Percentiles rank a stretch among this genome's conserved stretches.
These are phyloP conservation scores for Neonectria neomacrospora DNA, from an alignment of 2,329 filamentous ascomycete species.

Conservation along the genomic window DNA sequence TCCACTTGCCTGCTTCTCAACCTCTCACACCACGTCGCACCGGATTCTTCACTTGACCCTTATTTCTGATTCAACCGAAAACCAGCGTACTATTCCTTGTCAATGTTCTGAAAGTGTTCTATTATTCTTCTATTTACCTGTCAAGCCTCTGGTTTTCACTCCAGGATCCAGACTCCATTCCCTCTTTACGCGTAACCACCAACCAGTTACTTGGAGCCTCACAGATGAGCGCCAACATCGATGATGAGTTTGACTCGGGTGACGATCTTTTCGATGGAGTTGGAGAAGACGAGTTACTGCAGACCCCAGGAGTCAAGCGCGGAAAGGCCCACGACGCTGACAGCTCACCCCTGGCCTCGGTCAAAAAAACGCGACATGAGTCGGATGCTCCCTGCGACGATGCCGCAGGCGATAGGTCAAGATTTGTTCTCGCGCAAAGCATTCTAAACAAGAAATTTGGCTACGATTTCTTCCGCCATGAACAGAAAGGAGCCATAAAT, in stretches of 20 bases:
- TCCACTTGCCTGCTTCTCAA: background rate
- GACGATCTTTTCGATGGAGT: constrained; percentile 43
- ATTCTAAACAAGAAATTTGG: constrained; percentile 55
- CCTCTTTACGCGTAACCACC: background rate
- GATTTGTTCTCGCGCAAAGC: constrained; percentile 34
- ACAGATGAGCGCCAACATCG: constrained; percentile 22
- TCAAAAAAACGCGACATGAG: constrained; percentile 31
- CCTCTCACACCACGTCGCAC: background rate
- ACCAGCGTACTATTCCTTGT: background rate
- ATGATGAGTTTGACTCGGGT: constrained; percentile 43
- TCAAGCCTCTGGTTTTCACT: background rate
- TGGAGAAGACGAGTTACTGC: constrained; percentile 29
- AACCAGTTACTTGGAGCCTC: background rate
- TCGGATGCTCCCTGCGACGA: background rate
- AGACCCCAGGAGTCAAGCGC: constrained; percentile 24
- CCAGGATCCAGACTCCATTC: background rate
- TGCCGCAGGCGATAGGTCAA: constrained; percentile 6
- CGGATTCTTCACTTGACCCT: background rate
- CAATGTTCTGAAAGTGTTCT: background rate
- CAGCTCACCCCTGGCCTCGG: background rate
- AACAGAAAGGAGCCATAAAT: constrained; percentile 56
- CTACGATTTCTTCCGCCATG: constrained; percentile 54
- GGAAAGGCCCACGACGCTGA: constrained; percentile 17
- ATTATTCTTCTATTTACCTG: background rate
- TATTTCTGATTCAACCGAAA: background rate